Evolutionary conservation across 495 filamentous ascomycete species (phyloP), one percentile per base, ranked within the genome.

Genomic region (Neurospora sublineolata): DNA sequence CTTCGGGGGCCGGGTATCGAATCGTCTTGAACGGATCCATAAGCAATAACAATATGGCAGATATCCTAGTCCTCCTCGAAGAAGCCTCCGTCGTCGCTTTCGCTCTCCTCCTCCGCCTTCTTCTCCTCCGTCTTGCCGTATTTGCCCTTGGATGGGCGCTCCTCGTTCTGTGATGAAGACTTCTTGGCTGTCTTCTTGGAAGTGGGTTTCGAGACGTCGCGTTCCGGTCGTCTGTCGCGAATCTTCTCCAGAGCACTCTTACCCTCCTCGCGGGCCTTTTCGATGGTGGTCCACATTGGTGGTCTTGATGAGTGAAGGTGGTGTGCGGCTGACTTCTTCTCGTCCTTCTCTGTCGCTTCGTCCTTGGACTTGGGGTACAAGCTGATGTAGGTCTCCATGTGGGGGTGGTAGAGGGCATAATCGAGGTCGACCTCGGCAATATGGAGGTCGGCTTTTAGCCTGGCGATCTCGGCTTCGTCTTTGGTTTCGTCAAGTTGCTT

Each of bases 341-440:
- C 78, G 33, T 82, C 78, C 41, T 72, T 38, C 42, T 71, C 69
- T 20, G 27, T 60, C 9, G 46, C 67, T 36, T 30, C 37, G 23
- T 73, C 60, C 41, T 40, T n/a, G 37, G 69, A 37, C 81, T 72
- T 91, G 73, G 72, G 87, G 76, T 92, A 97, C 6, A 98, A 82
- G 23, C 92, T 89, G 70, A 91, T 82, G 81, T 99, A 99, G 73
- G 89, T 88, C 76, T 93, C 89, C 72, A 87, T 84, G 46, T 93
- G 87, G 6, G 95, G 95, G 76, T 88, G 93, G 81, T 92, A 94
- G 60, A 90, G 86, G 1, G 93, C 89, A 76, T 99, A 99, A 77
- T 94, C 93, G 71, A 94, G 80, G 76, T 97, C 93, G 18, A 97
- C 88, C 72, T 91, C 87, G 7, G 91, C 90, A 16, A 81, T 80